These are phyloP conservation scores for Fusarium sulawesiense DNA, from an alignment of 2,329 filamentous ascomycete genomes.

Conservation along the genomic window DNA sequence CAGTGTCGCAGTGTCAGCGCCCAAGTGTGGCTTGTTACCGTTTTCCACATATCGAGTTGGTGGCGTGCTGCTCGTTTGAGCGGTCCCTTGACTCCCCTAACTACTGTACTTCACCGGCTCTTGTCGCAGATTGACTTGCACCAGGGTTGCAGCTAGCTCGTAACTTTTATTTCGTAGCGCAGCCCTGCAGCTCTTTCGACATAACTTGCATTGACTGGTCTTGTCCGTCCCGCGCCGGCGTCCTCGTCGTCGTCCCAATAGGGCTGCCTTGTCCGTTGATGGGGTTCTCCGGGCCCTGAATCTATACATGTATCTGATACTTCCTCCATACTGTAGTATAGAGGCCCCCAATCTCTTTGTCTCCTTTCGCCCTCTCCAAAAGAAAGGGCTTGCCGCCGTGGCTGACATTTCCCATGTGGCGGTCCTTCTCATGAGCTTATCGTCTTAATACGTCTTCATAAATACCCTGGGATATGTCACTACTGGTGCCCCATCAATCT, in stretches of 20 bases:
- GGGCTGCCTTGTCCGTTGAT: slow-evolving; percentile 40
- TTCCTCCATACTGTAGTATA: slow-evolving; percentile 34
- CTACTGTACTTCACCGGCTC: slow-evolving; percentile 15
- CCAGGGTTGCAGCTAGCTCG: slow-evolving; percentile 29
- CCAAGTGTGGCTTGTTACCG: slow-evolving; percentile 35
- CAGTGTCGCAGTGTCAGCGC: slow-evolving; percentile 19
- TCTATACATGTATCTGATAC: slow-evolving; percentile 43
- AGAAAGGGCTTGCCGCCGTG: slow-evolving; percentile 33
- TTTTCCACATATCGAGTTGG: slow-evolving; percentile 31
- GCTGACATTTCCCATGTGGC: slow-evolving; percentile 38
- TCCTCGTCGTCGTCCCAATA: slow-evolving; percentile 38
- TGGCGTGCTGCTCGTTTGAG: slow-evolving; percentile 30
- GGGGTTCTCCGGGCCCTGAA: slow-evolving; percentile 34
- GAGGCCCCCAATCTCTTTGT: slow-evolving; percentile 27
- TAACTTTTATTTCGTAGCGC: slow-evolving; percentile 32
- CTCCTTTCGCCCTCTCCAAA: slow-evolving; percentile 36
- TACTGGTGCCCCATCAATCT: slow-evolving; percentile 30
- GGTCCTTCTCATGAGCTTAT: slow-evolving; percentile 36
- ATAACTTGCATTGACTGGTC: slow-evolving; percentile 33
- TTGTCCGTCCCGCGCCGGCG: slow-evolving; percentile 27
- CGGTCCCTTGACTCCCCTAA: slow-evolving; percentile 21
- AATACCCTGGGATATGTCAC: slow-evolving; percentile 39
- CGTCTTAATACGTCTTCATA: slow-evolving; percentile 31
- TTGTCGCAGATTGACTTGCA: slow-evolving; percentile 34
- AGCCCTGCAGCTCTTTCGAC: slow-evolving; percentile 36